Base-by-base conservation (phyloP, 495 filamentous ascomycete genomes). In the Trichoderma erinaceum region DNA sequence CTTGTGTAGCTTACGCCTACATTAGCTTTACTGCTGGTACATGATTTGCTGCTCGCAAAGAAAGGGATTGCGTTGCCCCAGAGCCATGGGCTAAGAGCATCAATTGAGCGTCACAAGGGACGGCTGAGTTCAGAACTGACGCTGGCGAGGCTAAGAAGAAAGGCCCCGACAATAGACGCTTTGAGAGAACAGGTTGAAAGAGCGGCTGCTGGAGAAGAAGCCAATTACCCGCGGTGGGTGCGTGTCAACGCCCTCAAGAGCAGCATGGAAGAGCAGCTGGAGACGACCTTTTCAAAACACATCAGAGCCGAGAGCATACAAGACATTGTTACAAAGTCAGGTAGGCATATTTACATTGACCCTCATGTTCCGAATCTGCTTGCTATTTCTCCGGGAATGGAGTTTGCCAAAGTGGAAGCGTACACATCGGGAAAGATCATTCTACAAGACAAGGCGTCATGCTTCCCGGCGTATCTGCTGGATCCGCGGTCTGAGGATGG, bases 401-500 rank as follows among this genome's bases (percentile, higher is more conserved):
- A 96, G 68, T 81, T 96, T 65, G 86, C 86, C 11, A 86, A 85
- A 41, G 87, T 85, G 0, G 71, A 83, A 11, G 90, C 92, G 1
- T 97, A 97, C 74, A 83, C 79, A 29, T 78, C 82, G 4, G 95
- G 95, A 2, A 78, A 86, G 61, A 84, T 99, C 67, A 96, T 97
- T 50, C 74, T 99, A 46, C 95, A 99, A 77, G 96, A 99, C 74
- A 97, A 97, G 74, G 96, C 95, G 1, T 96, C 92, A 0, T 99
- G 95, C 71, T 97, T 99, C 71, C 94, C 95, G 5, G 95, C 93
- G 0, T 91, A 92, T 73, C 79, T 99, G 0, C 78, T 97, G 0
- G 86, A 92, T 66, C 84, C 87, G 5, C 73, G 73, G 1, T 70
- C 80, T 4, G 79, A 81, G 64, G 82, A 87, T 67, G 92, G 90